Evolutionary conservation across 257 asterid genomes (phyloP).

Genomic region (Solanum boliviense): DNA sequence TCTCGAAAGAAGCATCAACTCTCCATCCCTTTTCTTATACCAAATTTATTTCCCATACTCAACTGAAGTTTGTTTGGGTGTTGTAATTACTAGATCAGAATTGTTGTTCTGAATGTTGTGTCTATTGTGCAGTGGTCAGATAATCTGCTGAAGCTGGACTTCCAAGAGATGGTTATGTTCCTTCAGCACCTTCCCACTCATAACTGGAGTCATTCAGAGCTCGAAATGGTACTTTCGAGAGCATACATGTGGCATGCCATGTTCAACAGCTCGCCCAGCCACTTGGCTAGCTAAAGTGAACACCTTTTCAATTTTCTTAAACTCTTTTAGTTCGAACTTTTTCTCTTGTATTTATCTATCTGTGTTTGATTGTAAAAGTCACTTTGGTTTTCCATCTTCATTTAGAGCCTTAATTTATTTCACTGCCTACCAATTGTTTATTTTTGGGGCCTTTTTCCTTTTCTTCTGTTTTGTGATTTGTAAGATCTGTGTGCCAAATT

Average conservation of each 20-base stretch:
- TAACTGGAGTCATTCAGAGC: slow-evolving; percentile 66
- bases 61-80: not conserved
- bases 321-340: not conserved
- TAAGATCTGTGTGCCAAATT: not conserved
- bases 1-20: not conserved
- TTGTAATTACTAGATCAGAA: not conserved
- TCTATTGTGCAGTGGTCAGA: slow-evolving; percentile 65
- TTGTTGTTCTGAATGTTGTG: not conserved
- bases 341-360: not conserved
- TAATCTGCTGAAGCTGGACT: slow-evolving; percentile 69
- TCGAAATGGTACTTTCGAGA: slow-evolving; percentile 84
- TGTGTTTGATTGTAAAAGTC: not conserved
- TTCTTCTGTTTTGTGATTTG: not conserved
- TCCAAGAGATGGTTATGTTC: slow-evolving; percentile 97
- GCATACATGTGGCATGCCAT: slow-evolving; percentile 98
- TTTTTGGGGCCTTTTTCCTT: not conserved
- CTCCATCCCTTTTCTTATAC: not conserved
- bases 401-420: not conserved
- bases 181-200: slow-evolving; percentile 92
- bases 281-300: slow-evolving; percentile 51
- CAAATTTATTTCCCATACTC: not conserved
- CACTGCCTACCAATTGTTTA: not conserved
- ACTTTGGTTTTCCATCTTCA: not conserved
- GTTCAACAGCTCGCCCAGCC: slow-evolving; percentile 89
- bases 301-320: not conserved